Percentiles rank a stretch among this genome's conserved stretches.
Conservation (phyloP, 139 green algal species). For the Chlorella sp. region DNA sequence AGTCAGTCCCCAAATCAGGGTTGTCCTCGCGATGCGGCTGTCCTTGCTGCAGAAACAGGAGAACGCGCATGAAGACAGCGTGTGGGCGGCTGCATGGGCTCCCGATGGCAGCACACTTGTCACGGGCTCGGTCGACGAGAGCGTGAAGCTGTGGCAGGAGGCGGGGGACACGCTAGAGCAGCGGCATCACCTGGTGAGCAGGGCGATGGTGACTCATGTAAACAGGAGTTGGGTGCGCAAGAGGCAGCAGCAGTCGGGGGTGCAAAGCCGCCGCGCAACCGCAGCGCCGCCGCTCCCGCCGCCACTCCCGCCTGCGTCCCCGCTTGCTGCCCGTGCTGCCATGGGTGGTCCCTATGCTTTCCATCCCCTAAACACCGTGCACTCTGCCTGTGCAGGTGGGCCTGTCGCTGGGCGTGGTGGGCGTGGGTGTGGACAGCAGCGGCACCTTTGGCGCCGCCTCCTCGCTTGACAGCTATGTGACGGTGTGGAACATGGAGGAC, state of each 20-base stretch:
- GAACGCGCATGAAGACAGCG: conserved; percentile 82
- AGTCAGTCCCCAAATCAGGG: too few species aligned
- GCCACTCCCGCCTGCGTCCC: neutral
- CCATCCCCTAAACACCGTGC: neutral
- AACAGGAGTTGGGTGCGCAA: neutral
- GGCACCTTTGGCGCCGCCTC: conserved; percentile 77
- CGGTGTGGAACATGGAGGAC: conserved; percentile 76
- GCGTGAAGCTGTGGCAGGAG: conserved; percentile 80
- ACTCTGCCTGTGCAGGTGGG: conserved; percentile 65
- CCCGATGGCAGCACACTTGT: conserved; percentile 61
- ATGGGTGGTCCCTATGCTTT: neutral
- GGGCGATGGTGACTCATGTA: neutral
- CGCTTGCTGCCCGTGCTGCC: neutral
- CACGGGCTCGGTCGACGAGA: conserved; percentile 88
- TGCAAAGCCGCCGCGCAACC: too few species aligned
- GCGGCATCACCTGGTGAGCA: conserved; percentile 44
- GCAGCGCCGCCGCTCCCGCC: neutral
- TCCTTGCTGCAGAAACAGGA: conserved; percentile 61
- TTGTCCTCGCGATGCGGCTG: conserved; percentile 49
- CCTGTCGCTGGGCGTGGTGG: conserved; percentile 87
- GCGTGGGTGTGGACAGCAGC: conserved; percentile 68
- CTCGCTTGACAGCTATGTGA: conserved; percentile 85
- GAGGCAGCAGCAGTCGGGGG: neutral
- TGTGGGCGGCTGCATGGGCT: conserved; percentile 83
- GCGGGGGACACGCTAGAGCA: conserved; percentile 43